These are phyloP conservation scores for Herpetomonas samuelpessoai DNA, from an alignment of 208 protist species.

Conservation along the genomic window DNA sequence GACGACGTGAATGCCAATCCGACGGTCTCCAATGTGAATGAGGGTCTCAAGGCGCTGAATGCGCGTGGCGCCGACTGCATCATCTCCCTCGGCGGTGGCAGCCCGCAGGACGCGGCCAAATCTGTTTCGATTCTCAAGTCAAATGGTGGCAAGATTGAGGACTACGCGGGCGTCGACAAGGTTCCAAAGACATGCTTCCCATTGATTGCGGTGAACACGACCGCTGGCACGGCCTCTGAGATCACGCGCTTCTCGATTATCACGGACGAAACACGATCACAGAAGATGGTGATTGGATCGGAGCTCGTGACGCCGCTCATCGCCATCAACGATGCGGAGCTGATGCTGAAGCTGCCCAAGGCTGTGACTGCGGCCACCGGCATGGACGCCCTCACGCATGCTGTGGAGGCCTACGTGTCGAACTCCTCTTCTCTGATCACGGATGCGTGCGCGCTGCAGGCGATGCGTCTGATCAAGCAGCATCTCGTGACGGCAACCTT, in stretches of 20 bases:
- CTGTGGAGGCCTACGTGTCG: constrained; percentile 83
- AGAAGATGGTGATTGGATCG: constrained; percentile 71
- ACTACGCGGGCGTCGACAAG: constrained; percentile 57
- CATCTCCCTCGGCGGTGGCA: constrained; percentile 85
- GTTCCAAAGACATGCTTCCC: constrained; percentile 48
- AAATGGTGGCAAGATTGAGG: constrained; percentile 61
- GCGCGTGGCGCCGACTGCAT: constrained; percentile 53
- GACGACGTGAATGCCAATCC: constrained; percentile 65
- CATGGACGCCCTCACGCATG: constrained; percentile 90
- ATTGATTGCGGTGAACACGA: constrained; percentile 83
- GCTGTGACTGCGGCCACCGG: constrained; percentile 85
- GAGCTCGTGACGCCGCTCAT: constrained; percentile 61
- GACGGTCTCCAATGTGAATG: constrained; percentile 52
- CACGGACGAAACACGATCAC: constrained; percentile 62
- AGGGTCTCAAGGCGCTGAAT: constrained; percentile 48
- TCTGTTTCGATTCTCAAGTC: constrained; percentile 73
- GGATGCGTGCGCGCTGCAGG: constrained; percentile 68
- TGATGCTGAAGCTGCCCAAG: constrained; percentile 80
- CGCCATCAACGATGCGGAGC: constrained; percentile 73
- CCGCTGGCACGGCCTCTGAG: constrained; percentile 88
- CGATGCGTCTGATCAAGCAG: constrained; percentile 65
- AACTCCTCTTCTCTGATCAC: constrained; percentile 55
- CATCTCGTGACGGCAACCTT: constrained; percentile 50
- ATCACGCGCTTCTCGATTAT: constrained; percentile 89
- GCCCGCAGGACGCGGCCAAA: constrained; percentile 86